A percentile compares a stretch with the other conserved stretches of the same genome.
These are phyloP conservation scores for Rutidosis leptorrhynchoides DNA, from an alignment of 129 eudicot species.

Conservation along the genomic window DNA sequence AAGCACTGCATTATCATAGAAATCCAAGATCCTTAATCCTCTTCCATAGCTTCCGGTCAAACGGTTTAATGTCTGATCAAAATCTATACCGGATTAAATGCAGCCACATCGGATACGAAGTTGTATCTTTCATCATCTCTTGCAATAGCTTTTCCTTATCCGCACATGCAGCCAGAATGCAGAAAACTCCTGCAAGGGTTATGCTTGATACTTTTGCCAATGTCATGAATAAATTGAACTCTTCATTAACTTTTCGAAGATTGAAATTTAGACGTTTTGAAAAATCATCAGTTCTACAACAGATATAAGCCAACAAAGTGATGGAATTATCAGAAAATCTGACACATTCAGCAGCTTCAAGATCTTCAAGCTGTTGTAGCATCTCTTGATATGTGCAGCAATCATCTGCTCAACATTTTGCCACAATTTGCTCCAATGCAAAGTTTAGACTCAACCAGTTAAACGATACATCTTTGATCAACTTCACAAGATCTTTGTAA, in stretches of 20 bases:
- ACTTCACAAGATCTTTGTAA: constrained; percentile 8
- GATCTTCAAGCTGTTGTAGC: constrained; percentile 1
- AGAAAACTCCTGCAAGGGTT: not conserved
- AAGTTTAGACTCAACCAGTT: constrained; percentile 12
- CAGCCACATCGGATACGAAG: not conserved
- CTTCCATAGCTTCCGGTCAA: not conserved
- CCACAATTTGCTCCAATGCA: not conserved
- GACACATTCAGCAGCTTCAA: not conserved
- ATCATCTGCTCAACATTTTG: not conserved
- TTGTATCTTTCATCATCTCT: not conserved
- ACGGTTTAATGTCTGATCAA: not conserved
- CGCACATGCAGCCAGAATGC: not conserved
- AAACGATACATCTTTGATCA: not conserved
- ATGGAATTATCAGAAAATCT: not conserved
- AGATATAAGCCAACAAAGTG: not conserved
- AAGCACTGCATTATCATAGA: not conserved
- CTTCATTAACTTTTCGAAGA: not conserved
- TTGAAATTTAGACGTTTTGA: not conserved
- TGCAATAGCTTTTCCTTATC: constrained; percentile 6
- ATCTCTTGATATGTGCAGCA: constrained; percentile 3
- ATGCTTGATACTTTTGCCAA: not conserved
- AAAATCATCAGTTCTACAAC: not conserved
- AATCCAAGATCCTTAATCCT: constrained; percentile 6
- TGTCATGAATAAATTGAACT: not conserved
- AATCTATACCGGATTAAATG: not conserved